Conservation (phyloP, 208 protist genomes). For the Leishmania mexicana region DNA sequence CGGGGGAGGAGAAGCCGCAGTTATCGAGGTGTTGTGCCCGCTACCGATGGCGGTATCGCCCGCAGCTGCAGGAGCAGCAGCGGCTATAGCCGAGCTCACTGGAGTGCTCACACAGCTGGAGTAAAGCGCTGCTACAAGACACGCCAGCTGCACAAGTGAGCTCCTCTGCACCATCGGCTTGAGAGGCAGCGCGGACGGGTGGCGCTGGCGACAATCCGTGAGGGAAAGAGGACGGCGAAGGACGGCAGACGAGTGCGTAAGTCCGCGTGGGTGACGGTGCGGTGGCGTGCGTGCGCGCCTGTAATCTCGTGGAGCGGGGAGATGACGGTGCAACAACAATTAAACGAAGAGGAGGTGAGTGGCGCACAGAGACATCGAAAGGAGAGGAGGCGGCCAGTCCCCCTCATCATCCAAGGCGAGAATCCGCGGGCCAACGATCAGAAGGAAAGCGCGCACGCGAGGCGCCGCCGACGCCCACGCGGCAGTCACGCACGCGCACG, state of each 20-base stretch:
- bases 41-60: neutral
- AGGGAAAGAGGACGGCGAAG: neutral
- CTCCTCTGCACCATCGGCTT: neutral
- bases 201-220: neutral
- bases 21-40: neutral
- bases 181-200: neutral
- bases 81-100: neutral
- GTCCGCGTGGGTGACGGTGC: neutral
- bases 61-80: neutral
- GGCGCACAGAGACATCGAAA: neutral
- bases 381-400: neutral
- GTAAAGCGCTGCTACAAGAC: constrained; percentile 1
- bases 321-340: neutral
- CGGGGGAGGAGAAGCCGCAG: neutral
- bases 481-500: neutral
- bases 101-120: neutral
- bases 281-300: neutral
- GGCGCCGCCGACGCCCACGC: too few relatives aligned
- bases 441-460: neutral
- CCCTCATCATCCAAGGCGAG: neutral
- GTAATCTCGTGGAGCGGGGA: neutral
- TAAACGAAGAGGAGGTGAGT: neutral
- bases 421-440: neutral
- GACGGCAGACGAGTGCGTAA: neutral
- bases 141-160: neutral